phyloP scores from a whole-genome alignment of 2,329 filamentous ascomycete species.

The Eurotiales sp. region DNA sequence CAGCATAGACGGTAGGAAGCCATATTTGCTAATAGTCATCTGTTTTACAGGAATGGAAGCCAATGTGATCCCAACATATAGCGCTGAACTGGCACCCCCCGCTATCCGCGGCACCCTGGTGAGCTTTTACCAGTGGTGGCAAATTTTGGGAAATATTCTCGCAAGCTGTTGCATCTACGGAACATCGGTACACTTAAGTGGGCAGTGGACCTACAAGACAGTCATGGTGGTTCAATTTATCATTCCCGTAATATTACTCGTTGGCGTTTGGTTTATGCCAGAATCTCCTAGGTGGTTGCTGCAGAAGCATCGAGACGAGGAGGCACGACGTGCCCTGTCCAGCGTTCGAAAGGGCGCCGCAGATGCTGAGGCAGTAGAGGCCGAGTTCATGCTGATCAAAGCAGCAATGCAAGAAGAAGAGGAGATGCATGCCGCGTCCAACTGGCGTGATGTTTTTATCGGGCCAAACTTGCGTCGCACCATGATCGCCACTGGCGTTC shows the following conservation, averaged over 20 bases:
- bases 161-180: background rate
- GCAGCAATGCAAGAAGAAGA: background rate
- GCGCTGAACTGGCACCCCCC: background rate
- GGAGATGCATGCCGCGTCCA: background rate
- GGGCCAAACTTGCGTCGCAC: background rate
- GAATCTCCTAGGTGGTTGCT: slow-evolving; percentile 1
- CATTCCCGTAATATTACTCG: background rate
- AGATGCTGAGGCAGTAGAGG: background rate
- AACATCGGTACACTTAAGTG: background rate
- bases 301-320: background rate
- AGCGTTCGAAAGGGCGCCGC: background rate
- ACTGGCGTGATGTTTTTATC: background rate
- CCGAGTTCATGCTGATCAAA: background rate
- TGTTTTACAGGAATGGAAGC: background rate
- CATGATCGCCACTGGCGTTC: background rate
- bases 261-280: background rate
- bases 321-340: background rate
- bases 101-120: background rate
- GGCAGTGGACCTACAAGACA: background rate
- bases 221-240: background rate
- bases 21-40: background rate
- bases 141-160: background rate
- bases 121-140: slow-evolving; percentile 1
- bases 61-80: slow-evolving; percentile 1
- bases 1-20: background rate